Evolutionary conservation across 805 yeast species (phyloP).

Genomic region (Yarrowia alimentaria): DNA sequence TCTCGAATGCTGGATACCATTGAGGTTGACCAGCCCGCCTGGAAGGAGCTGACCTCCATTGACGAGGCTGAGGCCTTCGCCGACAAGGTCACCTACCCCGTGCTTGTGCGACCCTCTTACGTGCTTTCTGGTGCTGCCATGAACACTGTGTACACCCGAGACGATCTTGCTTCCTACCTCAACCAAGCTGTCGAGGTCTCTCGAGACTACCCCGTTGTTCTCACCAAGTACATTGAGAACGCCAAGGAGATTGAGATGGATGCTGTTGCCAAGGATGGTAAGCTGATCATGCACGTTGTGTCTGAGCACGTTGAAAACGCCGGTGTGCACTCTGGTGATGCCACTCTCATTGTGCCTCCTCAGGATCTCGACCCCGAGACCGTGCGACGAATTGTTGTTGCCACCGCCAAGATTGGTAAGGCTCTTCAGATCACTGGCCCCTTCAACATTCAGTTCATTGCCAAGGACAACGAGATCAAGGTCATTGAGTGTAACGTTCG

Average conservation of each 20-base stretch:
- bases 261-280: constrained; percentile 94
- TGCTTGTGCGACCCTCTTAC: constrained; percentile 94
- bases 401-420: constrained; percentile 92
- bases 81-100: constrained; percentile 87
- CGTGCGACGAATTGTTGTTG: constrained; percentile 84
- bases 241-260: constrained; percentile 99
- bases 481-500: constrained; percentile 98
- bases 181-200: constrained; percentile 96
- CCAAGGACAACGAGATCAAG: constrained; percentile 92
- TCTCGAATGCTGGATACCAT: constrained; percentile 95
- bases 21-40: constrained; percentile 98
- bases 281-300: constrained; percentile 93
- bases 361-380: constrained; percentile 92
- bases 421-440: constrained; percentile 98
- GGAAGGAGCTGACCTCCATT: constrained; percentile 94
- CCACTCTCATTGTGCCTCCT: constrained; percentile 94
- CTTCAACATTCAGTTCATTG: constrained; percentile 93
- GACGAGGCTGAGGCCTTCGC: constrained; percentile 93
- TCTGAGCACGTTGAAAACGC: constrained; percentile 99
- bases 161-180: constrained; percentile 81
- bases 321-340: constrained; percentile 99
- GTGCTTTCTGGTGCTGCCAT: constrained; percentile 98
- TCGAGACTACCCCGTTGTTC: constrained; percentile 96
- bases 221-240: constrained; percentile 92
- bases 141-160: constrained; percentile 91